phyloP scores from a whole-genome alignment of 331 rosid genomes.

The Malus hybrid region DNA sequence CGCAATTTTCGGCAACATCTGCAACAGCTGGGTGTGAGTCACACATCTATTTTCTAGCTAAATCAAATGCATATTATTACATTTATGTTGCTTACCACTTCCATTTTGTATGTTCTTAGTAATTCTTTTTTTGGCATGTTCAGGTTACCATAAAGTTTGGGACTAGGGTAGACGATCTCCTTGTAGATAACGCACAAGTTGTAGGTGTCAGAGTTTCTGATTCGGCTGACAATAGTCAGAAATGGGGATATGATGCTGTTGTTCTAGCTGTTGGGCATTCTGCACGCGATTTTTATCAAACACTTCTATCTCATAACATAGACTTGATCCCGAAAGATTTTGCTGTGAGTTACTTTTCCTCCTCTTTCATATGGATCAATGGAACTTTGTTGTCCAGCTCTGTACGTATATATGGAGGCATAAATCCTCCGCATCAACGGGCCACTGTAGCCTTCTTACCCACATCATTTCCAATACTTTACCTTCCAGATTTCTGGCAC shows the following conservation, averaged over 20 bases:
- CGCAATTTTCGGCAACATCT: conserved; percentile 85
- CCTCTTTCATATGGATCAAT: conserved; percentile 9
- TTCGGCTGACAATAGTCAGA: conserved; percentile 57
- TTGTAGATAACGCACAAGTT: conserved; percentile 48
- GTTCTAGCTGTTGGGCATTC: conserved; percentile 98
- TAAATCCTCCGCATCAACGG: not conserved
- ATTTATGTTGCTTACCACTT: conserved; percentile 7
- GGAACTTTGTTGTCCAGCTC: not conserved
- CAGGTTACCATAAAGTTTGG: conserved; percentile 91
- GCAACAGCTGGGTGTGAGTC: conserved; percentile 80
- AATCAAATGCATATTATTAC: conserved; percentile 1
- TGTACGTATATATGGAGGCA: not conserved
- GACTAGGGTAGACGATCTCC: conserved; percentile 78
- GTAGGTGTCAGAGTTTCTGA: conserved; percentile 67
- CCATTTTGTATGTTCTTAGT: conserved; percentile 11
- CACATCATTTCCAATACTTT: not conserved
- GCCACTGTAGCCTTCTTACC: not conserved
- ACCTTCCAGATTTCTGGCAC: not conserved
- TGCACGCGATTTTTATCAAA: conserved; percentile 83
- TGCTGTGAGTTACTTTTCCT: conserved; percentile 58
- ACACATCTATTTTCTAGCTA: conserved; percentile 4
- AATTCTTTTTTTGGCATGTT: conserved; percentile 12
- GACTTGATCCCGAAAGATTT: conserved; percentile 78
- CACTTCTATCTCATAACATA: conserved; percentile 74
- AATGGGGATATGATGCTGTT: conserved; percentile 66